phyloP scores from a whole-genome alignment of 495 filamentous ascomycete genomes.

The Penicillium malachiteum region DNA sequence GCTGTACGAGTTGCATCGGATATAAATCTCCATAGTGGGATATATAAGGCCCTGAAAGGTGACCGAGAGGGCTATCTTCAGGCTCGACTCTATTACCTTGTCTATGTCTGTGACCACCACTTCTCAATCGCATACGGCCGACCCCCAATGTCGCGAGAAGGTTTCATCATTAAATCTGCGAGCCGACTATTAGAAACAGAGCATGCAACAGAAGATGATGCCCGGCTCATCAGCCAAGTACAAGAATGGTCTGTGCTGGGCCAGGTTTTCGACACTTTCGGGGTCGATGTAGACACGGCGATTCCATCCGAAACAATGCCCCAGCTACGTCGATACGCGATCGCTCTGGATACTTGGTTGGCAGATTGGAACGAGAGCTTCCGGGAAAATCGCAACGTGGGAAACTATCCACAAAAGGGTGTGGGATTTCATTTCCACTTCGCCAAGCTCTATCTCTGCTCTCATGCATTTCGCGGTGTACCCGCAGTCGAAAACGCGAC shows the following conservation, averaged over 20 bases:
- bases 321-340: slow-evolving; percentile 27
- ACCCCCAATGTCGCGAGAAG: slow-evolving; percentile 37
- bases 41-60: slow-evolving; percentile 28
- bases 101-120: slow-evolving; percentile 42
- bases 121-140: slow-evolving; percentile 33
- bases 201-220: slow-evolving; percentile 35
- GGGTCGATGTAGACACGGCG: slow-evolving; percentile 35
- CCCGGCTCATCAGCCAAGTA: slow-evolving; percentile 36
- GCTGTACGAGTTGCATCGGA: slow-evolving; percentile 32
- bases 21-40: slow-evolving; percentile 31
- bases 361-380: slow-evolving; percentile 35
- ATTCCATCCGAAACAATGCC: slow-evolving; percentile 21
- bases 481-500: slow-evolving; percentile 4
- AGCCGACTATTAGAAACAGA: slow-evolving; percentile 24
- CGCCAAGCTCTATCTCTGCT: slow-evolving; percentile 37
- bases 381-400: slow-evolving; percentile 21
- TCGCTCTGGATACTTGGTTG: slow-evolving; percentile 31
- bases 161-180: slow-evolving; percentile 22
- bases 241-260: slow-evolving; percentile 32
- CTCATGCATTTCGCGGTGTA: slow-evolving; percentile 34
- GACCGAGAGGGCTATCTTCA: slow-evolving; percentile 28
- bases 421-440: slow-evolving; percentile 34
- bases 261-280: slow-evolving; percentile 39
- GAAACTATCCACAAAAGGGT: slow-evolving; percentile 31
- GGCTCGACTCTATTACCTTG: slow-evolving; percentile 33